Percentiles rank a stretch among this genome's conserved stretches.
phyloP scores from a whole-genome alignment of 768 basidiomycete species.

The Tulasnella sp. region DNA sequence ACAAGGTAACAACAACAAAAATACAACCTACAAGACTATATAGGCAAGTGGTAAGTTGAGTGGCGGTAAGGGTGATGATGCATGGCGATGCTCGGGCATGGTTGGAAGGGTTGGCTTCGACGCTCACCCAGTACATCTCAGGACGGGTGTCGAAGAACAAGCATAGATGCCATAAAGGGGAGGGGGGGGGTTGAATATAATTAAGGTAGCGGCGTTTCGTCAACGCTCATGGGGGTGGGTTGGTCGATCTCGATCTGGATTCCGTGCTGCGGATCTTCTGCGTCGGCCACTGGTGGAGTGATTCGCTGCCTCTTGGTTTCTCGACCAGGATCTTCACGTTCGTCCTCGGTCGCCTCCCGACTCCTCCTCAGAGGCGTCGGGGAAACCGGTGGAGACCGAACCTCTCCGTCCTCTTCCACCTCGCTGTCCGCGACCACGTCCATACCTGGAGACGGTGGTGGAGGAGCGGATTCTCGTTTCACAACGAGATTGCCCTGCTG shows the following conservation, averaged over 20 bases:
- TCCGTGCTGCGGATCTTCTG: neutral
- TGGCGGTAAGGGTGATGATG: neutral
- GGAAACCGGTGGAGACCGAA: neutral
- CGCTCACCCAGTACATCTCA: neutral
- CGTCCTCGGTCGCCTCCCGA: neutral
- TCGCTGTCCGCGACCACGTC: slow-evolving; percentile 23
- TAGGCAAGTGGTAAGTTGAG: neutral
- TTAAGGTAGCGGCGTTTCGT: neutral
- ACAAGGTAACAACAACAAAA: neutral
- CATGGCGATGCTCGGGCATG: neutral
- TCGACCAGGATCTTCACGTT: neutral
- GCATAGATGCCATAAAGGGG: neutral
- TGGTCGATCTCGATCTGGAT: neutral
- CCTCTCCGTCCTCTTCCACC: slow-evolving; percentile 27
- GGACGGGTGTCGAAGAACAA: neutral
- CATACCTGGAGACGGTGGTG: neutral
- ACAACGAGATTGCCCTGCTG: neutral
- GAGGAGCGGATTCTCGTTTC: neutral
- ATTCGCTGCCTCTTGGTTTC: slow-evolving; percentile 5
- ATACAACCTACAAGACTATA: slow-evolving; percentile 16
- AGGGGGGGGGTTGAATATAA: neutral
- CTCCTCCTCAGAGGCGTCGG: neutral
- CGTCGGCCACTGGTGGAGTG: neutral
- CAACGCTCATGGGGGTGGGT: neutral
- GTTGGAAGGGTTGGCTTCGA: neutral